Conservation (phyloP, 2,329 filamentous ascomycete genomes). For the Corynespora cassiicola region DNA sequence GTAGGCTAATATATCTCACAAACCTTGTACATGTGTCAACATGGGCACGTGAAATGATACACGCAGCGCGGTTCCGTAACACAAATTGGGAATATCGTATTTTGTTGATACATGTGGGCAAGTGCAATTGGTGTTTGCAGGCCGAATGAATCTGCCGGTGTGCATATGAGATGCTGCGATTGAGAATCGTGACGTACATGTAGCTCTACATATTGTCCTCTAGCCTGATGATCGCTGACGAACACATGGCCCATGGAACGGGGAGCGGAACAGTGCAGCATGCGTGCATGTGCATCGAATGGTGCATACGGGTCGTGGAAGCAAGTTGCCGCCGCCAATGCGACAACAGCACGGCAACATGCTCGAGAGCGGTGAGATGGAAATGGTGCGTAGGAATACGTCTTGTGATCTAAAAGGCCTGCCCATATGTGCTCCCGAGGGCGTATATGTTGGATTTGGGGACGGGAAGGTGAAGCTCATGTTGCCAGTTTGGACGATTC, state of each 20-base stretch:
- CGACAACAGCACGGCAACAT: too few species aligned
- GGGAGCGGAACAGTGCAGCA: constrained; percentile 16
- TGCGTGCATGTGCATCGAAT: constrained; percentile 10
- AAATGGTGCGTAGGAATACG: background rate
- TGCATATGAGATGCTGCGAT: too few species aligned
- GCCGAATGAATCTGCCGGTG: too few species aligned
- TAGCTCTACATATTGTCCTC: background rate
- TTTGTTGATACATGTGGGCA: too few species aligned
- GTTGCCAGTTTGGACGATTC: constrained; percentile 5
- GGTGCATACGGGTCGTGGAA: background rate
- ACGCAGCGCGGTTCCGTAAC: too few species aligned
- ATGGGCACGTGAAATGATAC: too few species aligned
- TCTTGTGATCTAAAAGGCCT: constrained; percentile 8
- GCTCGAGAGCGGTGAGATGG: constrained; percentile 3
- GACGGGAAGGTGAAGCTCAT: constrained; percentile 3
- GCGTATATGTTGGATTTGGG: constrained; percentile 9
- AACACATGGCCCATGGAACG: constrained; percentile 10
- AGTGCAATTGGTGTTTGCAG: too few species aligned
- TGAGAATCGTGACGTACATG: too few species aligned
- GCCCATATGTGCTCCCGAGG: constrained; percentile 2
- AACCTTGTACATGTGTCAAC: too few species aligned
- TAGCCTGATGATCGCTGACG: constrained; percentile 1
- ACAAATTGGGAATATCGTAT: too few species aligned
- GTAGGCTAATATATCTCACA: too few species aligned
- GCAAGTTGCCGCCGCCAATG: too few species aligned